Evolutionary conservation across 257 asterid genomes (phyloP).

Genomic region (Nicotiana sylvestris): DNA sequence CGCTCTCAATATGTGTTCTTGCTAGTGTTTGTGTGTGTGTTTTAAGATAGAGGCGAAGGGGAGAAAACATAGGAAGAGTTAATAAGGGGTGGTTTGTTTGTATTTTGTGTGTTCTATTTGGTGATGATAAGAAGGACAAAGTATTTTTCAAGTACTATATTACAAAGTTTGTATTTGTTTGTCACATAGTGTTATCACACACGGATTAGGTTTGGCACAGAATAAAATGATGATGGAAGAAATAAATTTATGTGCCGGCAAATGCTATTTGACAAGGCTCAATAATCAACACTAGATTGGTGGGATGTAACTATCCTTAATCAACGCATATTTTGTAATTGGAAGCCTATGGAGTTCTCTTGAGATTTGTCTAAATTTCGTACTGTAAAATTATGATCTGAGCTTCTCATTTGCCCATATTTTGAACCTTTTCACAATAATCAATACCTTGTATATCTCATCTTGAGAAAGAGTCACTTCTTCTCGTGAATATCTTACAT

Average conservation of each 20-base stretch:
- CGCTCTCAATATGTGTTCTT: neutral
- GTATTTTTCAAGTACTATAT: neutral
- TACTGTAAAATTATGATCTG: neutral
- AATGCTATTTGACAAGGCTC: neutral
- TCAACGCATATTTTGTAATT: neutral
- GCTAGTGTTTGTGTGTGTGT: neutral
- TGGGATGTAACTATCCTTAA: too few species aligned
- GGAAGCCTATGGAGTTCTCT: neutral
- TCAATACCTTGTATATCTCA: neutral
- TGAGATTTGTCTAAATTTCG: neutral
- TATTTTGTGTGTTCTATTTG: neutral
- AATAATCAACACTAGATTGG: neutral
- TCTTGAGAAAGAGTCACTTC: too few species aligned
- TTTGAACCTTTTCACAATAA: neutral
- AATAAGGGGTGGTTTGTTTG: neutral
- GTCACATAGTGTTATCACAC: neutral
- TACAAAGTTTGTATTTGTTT: neutral
- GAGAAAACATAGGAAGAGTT: constrained; percentile 7
- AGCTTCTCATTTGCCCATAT: neutral
- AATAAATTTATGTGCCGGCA: neutral
- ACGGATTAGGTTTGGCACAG: neutral
- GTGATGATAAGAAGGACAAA: constrained; percentile 21
- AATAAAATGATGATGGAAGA: neutral
- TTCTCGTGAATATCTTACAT: too few species aligned
- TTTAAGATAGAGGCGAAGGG: neutral